Evolutionary conservation across 2,329 filamentous ascomycete genomes (phyloP).

Genomic region (Calonectria pteridis): DNA sequence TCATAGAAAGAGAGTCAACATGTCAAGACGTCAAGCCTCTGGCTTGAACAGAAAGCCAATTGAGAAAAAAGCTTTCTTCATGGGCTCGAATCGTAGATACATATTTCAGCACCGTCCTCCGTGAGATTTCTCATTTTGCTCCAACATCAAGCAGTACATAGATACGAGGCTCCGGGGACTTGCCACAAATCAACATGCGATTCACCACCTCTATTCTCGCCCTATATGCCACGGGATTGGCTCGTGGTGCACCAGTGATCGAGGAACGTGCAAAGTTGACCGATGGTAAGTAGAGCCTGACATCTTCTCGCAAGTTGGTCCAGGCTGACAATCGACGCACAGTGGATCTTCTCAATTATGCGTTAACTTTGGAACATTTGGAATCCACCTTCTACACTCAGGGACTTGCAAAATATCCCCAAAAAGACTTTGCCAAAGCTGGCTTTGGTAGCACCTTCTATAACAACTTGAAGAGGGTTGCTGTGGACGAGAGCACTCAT

Average conservation of each 20-base stretch:
- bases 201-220: background rate
- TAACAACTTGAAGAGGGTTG: constrained; percentile 68
- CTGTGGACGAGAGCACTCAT: constrained; percentile 65
- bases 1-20: background rate
- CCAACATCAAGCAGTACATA: background rate
- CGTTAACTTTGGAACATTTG: constrained; percentile 65
- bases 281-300: background rate
- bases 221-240: background rate
- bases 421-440: constrained; percentile 63
- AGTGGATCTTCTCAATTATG: constrained; percentile 58
- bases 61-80: background rate
- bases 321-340: background rate
- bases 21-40: background rate
- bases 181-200: background rate
- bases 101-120: background rate
- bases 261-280: background rate
- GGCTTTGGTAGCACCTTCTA: constrained; percentile 67
- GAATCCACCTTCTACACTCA: constrained; percentile 74
- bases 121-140: background rate
- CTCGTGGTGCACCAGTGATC: background rate
- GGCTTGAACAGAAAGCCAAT: background rate
- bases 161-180: background rate
- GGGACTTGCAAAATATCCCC: constrained; percentile 68
- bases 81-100: background rate
- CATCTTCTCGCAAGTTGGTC: no score